Percentiles rank a stretch among this genome's conserved stretches.
Evolutionary conservation across 2,329 filamentous ascomycete genomes (phyloP).

Genomic region (Xylaria multiplex): DNA sequence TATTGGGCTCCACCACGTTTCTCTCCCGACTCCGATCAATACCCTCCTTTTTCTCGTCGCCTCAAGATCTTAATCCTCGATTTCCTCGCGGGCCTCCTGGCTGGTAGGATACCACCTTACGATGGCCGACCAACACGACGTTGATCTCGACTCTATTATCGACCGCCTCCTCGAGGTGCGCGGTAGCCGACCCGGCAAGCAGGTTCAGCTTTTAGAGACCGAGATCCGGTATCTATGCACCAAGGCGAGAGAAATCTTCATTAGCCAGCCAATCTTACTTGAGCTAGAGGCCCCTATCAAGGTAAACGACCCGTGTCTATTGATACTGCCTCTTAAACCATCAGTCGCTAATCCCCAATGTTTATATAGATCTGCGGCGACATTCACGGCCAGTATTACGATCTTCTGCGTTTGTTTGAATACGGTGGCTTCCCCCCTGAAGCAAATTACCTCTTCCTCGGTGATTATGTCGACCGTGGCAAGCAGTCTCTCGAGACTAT

Average conservation of each 20-base stretch:
- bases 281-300: constrained; percentile 99
- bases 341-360: constrained; percentile 21
- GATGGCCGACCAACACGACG: constrained; percentile 80
- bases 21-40: constrained; percentile 34
- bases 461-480: constrained; percentile 95
- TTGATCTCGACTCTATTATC: constrained; percentile 99
- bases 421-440: constrained; percentile 98
- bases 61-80: constrained; percentile 41
- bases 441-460: constrained; percentile 98
- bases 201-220: constrained; percentile 94
- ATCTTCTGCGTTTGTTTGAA: constrained; percentile 95
- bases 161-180: constrained; percentile 96
- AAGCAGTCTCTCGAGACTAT: constrained; percentile 98
- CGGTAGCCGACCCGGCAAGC: constrained; percentile 97
- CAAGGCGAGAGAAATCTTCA: constrained; percentile 99
- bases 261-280: constrained; percentile 96
- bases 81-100: constrained; percentile 53
- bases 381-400: constrained; percentile 99
- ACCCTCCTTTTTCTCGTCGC: constrained; percentile 38
- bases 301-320: constrained; percentile 66
- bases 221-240: constrained; percentile 98
- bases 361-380: constrained; percentile 89
- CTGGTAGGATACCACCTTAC: constrained; percentile 56
- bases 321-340: no score
- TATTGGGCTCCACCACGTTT: constrained; percentile 43